Percentiles rank a stretch among this genome's conserved stretches.
These are phyloP conservation scores for Syzygium malaccense DNA, from an alignment of 441 rosid species.

Conservation along the genomic window DNA sequence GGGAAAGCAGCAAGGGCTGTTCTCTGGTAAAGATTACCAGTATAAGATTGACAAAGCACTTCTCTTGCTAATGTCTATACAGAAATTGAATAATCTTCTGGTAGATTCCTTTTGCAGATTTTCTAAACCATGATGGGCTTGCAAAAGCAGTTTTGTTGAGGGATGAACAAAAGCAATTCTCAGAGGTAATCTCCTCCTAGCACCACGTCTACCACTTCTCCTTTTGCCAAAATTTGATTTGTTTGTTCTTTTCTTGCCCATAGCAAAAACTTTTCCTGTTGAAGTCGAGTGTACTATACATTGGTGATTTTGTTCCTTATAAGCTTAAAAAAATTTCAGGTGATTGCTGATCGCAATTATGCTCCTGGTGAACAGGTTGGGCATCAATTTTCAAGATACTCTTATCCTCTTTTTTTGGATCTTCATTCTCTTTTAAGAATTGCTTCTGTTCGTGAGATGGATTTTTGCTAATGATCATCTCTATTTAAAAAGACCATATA, in stretches of 20 bases:
- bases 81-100: constrained; percentile 17
- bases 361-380: constrained; percentile 75
- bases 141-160: constrained; percentile 56
- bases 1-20: constrained; percentile 62
- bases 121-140: constrained; percentile 69
- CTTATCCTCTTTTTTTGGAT: background rate
- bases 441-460: background rate
- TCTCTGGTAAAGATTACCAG: constrained; percentile 51
- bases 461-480: background rate
- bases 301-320: background rate
- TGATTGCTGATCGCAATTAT: constrained; percentile 62
- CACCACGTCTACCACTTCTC: background rate
- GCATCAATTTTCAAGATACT: background rate
- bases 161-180: constrained; percentile 54
- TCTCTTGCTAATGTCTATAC: background rate
- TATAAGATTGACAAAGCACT: background rate
- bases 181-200: constrained; percentile 48
- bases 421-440: background rate
- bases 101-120: constrained; percentile 94
- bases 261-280: background rate
- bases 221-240: constrained; percentile 6
- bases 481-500: background rate
- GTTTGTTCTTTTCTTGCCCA: background rate
- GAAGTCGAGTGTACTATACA: background rate
- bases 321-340: constrained; percentile 26